Percentiles rank a stretch among this genome's conserved stretches.
Evolutionary conservation across 2,329 filamentous ascomycete genomes (phyloP).

Genomic region (Fusarium gaditjirri): DNA sequence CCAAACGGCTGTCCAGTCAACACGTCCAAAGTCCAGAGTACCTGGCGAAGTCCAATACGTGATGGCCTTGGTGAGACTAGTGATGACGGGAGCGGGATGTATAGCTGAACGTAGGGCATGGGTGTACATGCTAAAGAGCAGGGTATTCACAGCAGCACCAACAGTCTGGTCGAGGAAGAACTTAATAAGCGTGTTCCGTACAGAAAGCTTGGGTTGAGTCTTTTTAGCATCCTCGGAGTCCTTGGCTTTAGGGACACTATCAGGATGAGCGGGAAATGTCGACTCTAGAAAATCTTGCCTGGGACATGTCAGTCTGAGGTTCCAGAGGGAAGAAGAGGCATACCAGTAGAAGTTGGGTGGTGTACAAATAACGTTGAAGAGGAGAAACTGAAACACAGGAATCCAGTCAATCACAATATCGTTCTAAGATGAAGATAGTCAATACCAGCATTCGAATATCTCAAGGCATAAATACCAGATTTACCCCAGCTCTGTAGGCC

Average conservation of each 20-base stretch:
- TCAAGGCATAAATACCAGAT: constrained; percentile 22
- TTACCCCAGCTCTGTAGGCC: constrained; percentile 69
- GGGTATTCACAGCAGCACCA: constrained; percentile 72
- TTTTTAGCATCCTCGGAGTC: constrained; percentile 37
- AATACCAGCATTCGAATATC: neutral
- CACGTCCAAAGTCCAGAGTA: constrained; percentile 57
- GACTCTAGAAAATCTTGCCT: constrained; percentile 82
- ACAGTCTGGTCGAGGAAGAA: constrained; percentile 75
- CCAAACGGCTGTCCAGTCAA: constrained; percentile 59
- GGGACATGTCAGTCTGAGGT: constrained; percentile 24
- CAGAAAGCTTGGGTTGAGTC: constrained; percentile 60
- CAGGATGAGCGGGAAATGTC: constrained; percentile 74
- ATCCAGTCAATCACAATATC: constrained; percentile 71
- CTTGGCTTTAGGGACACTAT: constrained; percentile 51
- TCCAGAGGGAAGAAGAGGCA: constrained; percentile 39
- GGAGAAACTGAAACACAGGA: constrained; percentile 79
- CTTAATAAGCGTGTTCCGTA: constrained; percentile 74
- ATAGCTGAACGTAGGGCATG: constrained; percentile 66
- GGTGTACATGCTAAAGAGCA: constrained; percentile 70
- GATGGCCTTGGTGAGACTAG: constrained; percentile 49
- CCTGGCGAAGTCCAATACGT: constrained; percentile 52
- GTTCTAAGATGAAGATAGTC: constrained; percentile 53
- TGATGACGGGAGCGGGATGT: constrained; percentile 52
- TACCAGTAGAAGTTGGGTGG: constrained; percentile 88
- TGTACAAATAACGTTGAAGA: constrained; percentile 77